Evolutionary conservation across 2,329 filamentous ascomycete genomes (phyloP).

Genomic region (Colletotrichum limetticola): DNA sequence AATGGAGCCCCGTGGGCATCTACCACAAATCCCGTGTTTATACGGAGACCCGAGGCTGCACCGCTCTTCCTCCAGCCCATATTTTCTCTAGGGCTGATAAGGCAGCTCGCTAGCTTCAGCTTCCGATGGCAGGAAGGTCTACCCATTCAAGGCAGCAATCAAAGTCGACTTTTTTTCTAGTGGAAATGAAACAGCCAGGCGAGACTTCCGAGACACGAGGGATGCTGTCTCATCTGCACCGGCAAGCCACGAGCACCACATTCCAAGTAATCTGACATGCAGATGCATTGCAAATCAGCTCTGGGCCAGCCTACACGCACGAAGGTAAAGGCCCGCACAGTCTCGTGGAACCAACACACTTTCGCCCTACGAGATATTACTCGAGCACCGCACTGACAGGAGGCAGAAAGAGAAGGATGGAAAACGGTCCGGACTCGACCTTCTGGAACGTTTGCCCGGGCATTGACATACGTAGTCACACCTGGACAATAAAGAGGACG

Average conservation of each 20-base stretch:
- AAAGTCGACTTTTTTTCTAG: background rate
- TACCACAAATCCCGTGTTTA: background rate
- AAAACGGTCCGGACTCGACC: background rate
- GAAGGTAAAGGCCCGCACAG: background rate
- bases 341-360: background rate
- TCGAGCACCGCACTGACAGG: background rate
- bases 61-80: background rate
- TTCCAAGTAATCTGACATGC: background rate
- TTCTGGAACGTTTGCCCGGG: background rate
- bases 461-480: background rate
- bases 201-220: background rate
- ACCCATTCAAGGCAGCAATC: background rate
- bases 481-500: background rate
- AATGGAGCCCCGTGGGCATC: conserved; percentile 2
- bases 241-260: conserved; percentile 8
- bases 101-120: background rate
- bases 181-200: conserved; percentile 14
- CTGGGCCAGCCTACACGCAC: background rate
- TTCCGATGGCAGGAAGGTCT: background rate
- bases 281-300: background rate
- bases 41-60: background rate
- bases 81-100: background rate
- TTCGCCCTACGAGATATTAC: background rate
- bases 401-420: background rate
- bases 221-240: conserved; percentile 5